Evolutionary conservation across 2,329 filamentous ascomycete species (phyloP).

Genomic region (Penicillium sclerotigenum): DNA sequence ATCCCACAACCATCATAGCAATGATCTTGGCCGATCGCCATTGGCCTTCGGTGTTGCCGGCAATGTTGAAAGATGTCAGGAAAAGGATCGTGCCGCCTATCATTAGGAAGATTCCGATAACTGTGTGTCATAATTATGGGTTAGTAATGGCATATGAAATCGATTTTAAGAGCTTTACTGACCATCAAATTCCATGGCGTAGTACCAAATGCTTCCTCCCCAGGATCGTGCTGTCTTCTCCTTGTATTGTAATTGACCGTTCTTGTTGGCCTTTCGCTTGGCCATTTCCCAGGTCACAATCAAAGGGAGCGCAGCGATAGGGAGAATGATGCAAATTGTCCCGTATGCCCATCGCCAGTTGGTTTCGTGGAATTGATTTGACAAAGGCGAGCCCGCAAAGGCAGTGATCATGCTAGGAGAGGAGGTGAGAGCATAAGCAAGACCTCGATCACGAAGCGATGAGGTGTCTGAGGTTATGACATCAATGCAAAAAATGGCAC

Average conservation of each 20-base stretch:
- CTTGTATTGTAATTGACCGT: slow-evolving; percentile 48
- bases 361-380: slow-evolving; percentile 50
- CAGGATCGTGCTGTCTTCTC: slow-evolving; percentile 44
- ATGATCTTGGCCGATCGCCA: slow-evolving; percentile 49
- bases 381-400: slow-evolving; percentile 55
- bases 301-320: slow-evolving; percentile 55
- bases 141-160: neutral
- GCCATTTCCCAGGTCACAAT: slow-evolving; percentile 54
- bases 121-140: slow-evolving; percentile 3
- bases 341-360: slow-evolving; percentile 64
- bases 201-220: slow-evolving; percentile 49
- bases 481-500: slow-evolving; percentile 54
- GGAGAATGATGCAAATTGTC: slow-evolving; percentile 59
- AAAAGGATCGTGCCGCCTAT: slow-evolving; percentile 60
- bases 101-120: slow-evolving; percentile 59
- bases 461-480: slow-evolving; percentile 64
- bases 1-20: slow-evolving; percentile 52
- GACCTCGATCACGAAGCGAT: slow-evolving; percentile 56
- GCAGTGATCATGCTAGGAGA: slow-evolving; percentile 63
- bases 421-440: slow-evolving; percentile 58
- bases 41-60: slow-evolving; percentile 34
- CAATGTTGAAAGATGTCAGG: slow-evolving; percentile 43
- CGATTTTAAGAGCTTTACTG: slow-evolving; percentile 7
- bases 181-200: slow-evolving; percentile 61
- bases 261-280: slow-evolving; percentile 54